Conservation (phyloP, 2,329 filamentous ascomycete species). For the Cladosporium oxysporum region DNA sequence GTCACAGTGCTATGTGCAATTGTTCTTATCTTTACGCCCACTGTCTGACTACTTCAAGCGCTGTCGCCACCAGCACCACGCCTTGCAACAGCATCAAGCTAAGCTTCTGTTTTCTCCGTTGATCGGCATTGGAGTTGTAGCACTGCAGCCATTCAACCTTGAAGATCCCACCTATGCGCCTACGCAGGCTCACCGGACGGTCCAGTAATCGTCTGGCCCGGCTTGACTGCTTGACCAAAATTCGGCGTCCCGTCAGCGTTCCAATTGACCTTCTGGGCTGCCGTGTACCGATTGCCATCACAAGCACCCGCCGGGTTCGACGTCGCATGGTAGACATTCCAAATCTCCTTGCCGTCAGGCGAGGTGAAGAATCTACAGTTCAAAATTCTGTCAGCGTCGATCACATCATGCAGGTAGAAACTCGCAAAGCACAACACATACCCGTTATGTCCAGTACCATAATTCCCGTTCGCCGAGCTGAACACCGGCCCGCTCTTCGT, state of each 20-base stretch:
- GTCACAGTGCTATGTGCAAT: background rate
- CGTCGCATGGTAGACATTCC: slow-evolving; percentile 60
- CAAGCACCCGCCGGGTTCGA: slow-evolving; percentile 52
- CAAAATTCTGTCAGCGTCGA: background rate
- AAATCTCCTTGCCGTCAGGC: slow-evolving; percentile 56
- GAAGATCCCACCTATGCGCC: background rate
- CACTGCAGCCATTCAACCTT: background rate
- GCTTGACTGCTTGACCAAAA: slow-evolving; percentile 46
- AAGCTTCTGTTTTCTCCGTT: background rate
- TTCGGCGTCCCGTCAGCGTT: slow-evolving; percentile 55
- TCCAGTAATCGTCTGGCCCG: slow-evolving; percentile 31
- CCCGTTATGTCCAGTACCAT: slow-evolving; percentile 57
- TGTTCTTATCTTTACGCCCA: background rate
- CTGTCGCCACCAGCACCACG: background rate
- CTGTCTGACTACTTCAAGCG: background rate
- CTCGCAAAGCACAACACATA: slow-evolving; percentile 1
- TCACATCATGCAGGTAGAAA: background rate
- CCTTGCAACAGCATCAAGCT: background rate
- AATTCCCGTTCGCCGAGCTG: slow-evolving; percentile 57
- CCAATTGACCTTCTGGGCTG: slow-evolving; percentile 54
- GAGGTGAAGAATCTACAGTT: slow-evolving; percentile 56
- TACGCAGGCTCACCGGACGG: slow-evolving; percentile 23
- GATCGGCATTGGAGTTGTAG: background rate
- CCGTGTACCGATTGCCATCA: slow-evolving; percentile 55
- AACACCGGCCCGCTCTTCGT: slow-evolving; percentile 56